These are phyloP conservation scores for Santalum album DNA, from an alignment of 164 flowering plant species.

Conservation along the genomic window DNA sequence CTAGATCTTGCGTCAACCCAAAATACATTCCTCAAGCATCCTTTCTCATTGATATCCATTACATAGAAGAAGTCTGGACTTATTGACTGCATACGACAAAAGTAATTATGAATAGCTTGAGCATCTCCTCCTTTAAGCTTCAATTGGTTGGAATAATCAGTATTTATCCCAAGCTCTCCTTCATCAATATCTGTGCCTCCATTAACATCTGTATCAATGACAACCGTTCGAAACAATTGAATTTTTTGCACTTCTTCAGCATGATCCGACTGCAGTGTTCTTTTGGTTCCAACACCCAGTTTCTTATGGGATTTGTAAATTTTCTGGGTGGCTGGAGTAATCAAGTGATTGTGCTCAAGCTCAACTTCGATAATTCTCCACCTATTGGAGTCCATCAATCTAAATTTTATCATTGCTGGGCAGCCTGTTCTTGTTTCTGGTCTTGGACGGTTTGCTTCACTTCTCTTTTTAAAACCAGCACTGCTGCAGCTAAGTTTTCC, in stretches of 20 bases:
- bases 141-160: constrained; percentile 19
- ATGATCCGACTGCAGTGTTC: constrained; percentile 17
- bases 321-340: constrained; percentile 21
- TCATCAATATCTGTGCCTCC: constrained; percentile 16
- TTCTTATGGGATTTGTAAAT: constrained; percentile 25
- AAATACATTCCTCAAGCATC: constrained; percentile 37
- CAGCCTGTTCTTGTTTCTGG: constrained; percentile 35
- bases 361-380: constrained; percentile 33
- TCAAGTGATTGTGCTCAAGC: constrained; percentile 32
- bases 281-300: constrained; percentile 23
- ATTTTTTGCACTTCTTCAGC: constrained; percentile 23
- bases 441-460: constrained; percentile 30
- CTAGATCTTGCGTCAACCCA: constrained; percentile 48
- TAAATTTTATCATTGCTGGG: constrained; percentile 32
- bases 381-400: constrained; percentile 27
- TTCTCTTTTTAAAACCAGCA: constrained; percentile 31
- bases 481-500: constrained; percentile 37
- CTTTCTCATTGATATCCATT: constrained; percentile 44
- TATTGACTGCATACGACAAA: constrained; percentile 29
- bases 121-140: constrained; percentile 43
- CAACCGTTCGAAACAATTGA: constrained; percentile 31
- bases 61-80: constrained; percentile 41
- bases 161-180: constrained; percentile 11
- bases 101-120: constrained; percentile 32
- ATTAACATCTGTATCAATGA: constrained; percentile 25